Evolutionary conservation across 495 filamentous ascomycete genomes (phyloP).

Genomic region (Immersiella caudata): DNA sequence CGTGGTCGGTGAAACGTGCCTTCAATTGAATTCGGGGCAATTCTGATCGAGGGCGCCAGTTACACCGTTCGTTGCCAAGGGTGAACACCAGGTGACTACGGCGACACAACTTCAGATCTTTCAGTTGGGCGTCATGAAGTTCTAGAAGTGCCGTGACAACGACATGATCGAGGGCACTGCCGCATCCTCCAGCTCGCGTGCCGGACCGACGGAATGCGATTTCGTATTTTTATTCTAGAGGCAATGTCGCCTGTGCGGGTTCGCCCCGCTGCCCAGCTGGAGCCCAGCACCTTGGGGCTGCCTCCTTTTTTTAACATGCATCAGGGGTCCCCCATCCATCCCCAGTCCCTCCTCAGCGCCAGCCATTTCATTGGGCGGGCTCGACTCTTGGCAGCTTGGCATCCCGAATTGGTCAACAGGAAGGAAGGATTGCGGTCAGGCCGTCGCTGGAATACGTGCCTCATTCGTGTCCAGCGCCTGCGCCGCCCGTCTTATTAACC

Average conservation of each 20-base stretch:
- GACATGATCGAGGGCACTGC: background rate
- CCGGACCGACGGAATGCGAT: background rate
- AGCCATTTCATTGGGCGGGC: slow-evolving; percentile 9
- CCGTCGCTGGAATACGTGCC: slow-evolving; percentile 2
- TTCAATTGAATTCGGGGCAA: background rate
- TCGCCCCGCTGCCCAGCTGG: background rate
- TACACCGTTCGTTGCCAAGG: background rate
- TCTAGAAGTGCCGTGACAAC: background rate
- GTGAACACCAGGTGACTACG: background rate
- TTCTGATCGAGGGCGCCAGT: background rate
- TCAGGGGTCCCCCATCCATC: slow-evolving; percentile 2
- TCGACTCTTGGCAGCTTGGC: slow-evolving; percentile 13
- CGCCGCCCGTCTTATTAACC: slow-evolving; percentile 8
- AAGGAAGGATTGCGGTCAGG: slow-evolving; percentile 1
- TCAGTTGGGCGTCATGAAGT: background rate
- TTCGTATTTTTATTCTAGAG: background rate
- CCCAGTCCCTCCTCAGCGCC: background rate
- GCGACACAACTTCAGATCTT: background rate
- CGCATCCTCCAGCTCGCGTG: background rate
- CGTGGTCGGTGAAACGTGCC: background rate
- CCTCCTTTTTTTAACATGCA: slow-evolving; percentile 1
- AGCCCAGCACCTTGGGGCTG: background rate
- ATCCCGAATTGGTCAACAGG: background rate
- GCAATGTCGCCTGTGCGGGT: background rate
- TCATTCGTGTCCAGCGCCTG: slow-evolving; percentile 5